Conservation (phyloP, 768 basidiomycete genomes). For the Rhizopogon roseolus region DNA sequence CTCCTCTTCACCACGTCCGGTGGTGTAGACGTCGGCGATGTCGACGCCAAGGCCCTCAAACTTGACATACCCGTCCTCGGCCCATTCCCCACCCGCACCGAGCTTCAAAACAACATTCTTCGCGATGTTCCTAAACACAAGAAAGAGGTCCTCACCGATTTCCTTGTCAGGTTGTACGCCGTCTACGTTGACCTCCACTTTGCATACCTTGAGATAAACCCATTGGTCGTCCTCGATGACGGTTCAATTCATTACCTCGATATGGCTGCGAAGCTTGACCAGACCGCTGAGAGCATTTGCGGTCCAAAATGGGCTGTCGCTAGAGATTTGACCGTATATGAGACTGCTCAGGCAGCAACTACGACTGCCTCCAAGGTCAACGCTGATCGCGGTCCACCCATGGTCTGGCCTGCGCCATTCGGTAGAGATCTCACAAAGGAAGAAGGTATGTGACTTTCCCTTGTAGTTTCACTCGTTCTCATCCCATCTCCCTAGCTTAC, state of each 20-base stretch:
- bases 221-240: constrained; percentile 88
- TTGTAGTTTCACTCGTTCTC: not conserved
- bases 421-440: constrained; percentile 98
- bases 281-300: constrained; percentile 97
- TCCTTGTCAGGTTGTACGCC: constrained; percentile 90
- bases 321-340: constrained; percentile 79
- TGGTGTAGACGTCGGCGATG: constrained; percentile 98
- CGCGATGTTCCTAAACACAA: constrained; percentile 76
- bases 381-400: constrained; percentile 94
- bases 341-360: constrained; percentile 34
- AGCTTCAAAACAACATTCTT: constrained; percentile 71
- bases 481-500: constrained; percentile 50
- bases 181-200: constrained; percentile 99
- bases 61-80: constrained; percentile 73
- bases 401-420: constrained; percentile 95
- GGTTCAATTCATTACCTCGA: constrained; percentile 89
- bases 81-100: constrained; percentile 78
- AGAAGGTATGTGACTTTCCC: constrained; percentile 37
- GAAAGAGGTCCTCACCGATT: constrained; percentile 91
- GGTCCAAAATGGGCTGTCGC: constrained; percentile 99
- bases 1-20: constrained; percentile 99
- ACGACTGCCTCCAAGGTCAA: constrained; percentile 49
- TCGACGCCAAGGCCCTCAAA: constrained; percentile 93
- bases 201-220: constrained; percentile 99
- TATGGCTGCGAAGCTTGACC: constrained; percentile 99